Percentiles rank a stretch among this genome's conserved stretches.
These are phyloP conservation scores for Candida qinlingensis DNA, from an alignment of 805 yeast genomes.

Conservation along the genomic window DNA sequence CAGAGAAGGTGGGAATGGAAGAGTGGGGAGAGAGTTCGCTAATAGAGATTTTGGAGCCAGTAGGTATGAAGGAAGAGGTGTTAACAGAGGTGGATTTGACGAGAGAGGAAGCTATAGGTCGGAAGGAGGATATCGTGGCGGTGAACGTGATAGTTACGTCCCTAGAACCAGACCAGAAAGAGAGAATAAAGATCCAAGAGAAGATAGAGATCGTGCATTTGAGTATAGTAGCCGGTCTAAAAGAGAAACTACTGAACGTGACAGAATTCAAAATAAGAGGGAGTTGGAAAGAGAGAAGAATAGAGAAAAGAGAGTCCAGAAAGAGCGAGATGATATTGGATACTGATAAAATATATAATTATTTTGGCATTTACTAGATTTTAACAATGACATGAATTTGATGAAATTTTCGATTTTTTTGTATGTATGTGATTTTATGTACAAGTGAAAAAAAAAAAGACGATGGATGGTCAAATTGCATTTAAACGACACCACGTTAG, in stretches of 20 bases:
- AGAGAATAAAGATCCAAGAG: constrained; percentile 8
- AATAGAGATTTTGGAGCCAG: constrained; percentile 2
- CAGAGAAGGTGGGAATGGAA: constrained; percentile 2
- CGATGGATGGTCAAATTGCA: background rate
- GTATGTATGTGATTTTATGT: no score
- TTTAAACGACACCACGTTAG: background rate
- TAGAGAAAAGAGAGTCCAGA: constrained; percentile 8
- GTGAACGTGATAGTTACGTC: constrained; percentile 5
- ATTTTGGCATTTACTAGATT: background rate
- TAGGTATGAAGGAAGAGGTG: constrained; percentile 7
- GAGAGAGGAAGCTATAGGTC: background rate
- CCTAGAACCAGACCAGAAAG: constrained; percentile 6
- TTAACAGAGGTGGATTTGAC: constrained; percentile 20
- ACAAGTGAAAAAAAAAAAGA: background rate
- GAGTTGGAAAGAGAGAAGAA: constrained; percentile 19
- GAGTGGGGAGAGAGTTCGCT: constrained; percentile 6
- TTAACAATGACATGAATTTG: background rate
- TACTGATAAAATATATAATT: background rate
- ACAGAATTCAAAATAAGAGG: constrained; percentile 12
- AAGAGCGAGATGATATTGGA: constrained; percentile 1
- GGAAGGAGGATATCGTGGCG: constrained; percentile 1
- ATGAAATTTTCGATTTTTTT: no score
- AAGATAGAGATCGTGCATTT: constrained; percentile 6
- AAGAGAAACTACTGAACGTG: constrained; percentile 20
- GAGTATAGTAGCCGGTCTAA: constrained; percentile 22